Evolutionary conservation across 2,329 filamentous ascomycete genomes (phyloP).

Genomic region (Pleomassaria siparia): DNA sequence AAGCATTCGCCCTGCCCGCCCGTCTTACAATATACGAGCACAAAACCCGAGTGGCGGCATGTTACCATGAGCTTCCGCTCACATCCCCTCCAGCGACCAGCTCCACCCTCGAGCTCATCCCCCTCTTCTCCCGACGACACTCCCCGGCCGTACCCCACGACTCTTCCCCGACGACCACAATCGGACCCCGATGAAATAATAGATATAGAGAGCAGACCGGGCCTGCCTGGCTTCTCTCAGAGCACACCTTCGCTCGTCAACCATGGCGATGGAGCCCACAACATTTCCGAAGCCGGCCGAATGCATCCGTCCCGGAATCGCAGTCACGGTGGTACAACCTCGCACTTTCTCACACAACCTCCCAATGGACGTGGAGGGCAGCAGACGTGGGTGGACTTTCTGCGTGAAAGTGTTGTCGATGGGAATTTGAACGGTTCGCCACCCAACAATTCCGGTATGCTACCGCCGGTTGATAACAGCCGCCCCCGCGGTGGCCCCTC

Average conservation of each 20-base stretch:
- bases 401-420: conserved; percentile 23
- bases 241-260: conserved; percentile 18
- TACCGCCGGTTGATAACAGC: conserved; percentile 7
- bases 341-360: conserved; percentile 29
- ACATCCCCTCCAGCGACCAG: conserved; percentile 7
- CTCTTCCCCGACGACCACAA: neutral
- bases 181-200: too few species aligned
- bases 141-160: neutral
- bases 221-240: conserved; percentile 14
- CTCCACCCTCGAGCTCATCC: neutral
- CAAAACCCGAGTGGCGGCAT: conserved; percentile 27
- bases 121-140: neutral
- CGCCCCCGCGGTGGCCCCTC: conserved; percentile 9
- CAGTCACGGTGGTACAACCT: conserved; percentile 28
- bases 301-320: conserved; percentile 5
- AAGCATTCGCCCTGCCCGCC: neutral
- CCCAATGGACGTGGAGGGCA: conserved; percentile 19
- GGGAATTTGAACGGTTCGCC: neutral
- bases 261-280: conserved; percentile 14
- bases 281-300: conserved; percentile 8
- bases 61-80: conserved; percentile 25
- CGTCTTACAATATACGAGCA: neutral
- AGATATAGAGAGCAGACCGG: conserved; percentile 4
- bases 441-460: neutral
- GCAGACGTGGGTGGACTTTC: conserved; percentile 41